Evolutionary conservation across 2,329 filamentous ascomycete species (phyloP).

Genomic region (Cadophora sp.): DNA sequence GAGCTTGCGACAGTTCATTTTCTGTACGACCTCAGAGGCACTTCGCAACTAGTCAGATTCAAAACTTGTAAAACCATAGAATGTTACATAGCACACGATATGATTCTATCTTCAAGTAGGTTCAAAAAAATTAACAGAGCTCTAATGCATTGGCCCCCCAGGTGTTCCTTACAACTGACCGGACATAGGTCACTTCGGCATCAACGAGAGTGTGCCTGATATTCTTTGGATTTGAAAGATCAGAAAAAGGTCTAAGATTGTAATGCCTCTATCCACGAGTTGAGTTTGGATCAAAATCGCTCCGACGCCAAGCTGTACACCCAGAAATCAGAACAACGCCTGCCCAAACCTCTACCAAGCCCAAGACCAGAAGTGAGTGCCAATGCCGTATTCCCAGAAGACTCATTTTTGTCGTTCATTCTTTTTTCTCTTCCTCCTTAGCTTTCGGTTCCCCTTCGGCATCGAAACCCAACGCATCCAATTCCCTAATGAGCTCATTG

Average conservation of each 20-base stretch:
- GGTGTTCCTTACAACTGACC: no score
- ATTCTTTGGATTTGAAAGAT: background rate
- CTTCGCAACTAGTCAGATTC: no score
- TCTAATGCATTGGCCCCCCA: no score
- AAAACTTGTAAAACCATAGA: no score
- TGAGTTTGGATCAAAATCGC: conserved; percentile 7
- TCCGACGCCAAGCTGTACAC: conserved; percentile 14
- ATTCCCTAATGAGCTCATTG: conserved; percentile 86
- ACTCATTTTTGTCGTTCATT: background rate
- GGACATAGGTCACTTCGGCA: no score
- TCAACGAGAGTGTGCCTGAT: background rate
- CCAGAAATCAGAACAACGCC: background rate
- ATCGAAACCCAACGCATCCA: conserved; percentile 86
- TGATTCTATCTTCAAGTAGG: no score
- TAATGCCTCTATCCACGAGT: conserved; percentile 10
- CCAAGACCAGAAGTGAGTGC: background rate
- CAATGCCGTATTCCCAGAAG: background rate
- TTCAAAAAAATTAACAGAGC: no score
- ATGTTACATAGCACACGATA: no score
- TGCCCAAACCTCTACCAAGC: background rate
- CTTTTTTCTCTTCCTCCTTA: conserved; percentile 32
- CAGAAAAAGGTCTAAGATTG: background rate
- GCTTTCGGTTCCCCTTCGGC: conserved; percentile 71
- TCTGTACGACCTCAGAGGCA: background rate
- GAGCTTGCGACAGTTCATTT: background rate